Evolutionary conservation across 208 protist genomes (phyloP).

Genomic region (Trypanosoma platydactyli): DNA sequence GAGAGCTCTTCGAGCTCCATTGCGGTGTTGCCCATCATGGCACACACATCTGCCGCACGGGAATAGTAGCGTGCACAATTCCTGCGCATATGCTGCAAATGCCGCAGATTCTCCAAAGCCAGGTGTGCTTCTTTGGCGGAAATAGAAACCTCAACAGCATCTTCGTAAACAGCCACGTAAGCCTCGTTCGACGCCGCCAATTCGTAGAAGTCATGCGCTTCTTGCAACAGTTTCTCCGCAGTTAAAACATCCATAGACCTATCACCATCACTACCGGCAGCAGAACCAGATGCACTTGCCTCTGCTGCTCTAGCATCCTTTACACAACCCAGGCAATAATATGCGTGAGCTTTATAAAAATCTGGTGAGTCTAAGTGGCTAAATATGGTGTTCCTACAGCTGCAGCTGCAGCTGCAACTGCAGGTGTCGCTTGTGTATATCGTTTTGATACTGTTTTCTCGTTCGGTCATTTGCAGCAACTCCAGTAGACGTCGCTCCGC

Average conservation of each 20-base stretch:
- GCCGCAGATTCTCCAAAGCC: conserved; percentile 58
- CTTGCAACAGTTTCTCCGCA: conserved; percentile 22
- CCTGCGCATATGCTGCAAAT: conserved; percentile 61
- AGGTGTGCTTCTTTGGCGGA: conserved; percentile 44
- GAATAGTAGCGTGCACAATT: conserved; percentile 62
- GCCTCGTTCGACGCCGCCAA: conserved; percentile 39
- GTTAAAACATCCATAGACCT: too few relatives aligned
- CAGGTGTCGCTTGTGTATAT: background rate
- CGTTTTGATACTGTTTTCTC: conserved; percentile 19
- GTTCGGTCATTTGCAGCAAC: conserved; percentile 38
- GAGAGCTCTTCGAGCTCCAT: conserved; percentile 65
- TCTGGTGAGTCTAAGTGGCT: conserved; percentile 13
- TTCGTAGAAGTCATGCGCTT: conserved; percentile 46
- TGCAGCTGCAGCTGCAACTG: conserved; percentile 16
- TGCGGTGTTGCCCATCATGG: conserved; percentile 42
- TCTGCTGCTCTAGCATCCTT: conserved; percentile 24
- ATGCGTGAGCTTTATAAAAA: conserved; percentile 74
- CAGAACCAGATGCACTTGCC: conserved; percentile 5
- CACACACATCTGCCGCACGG: conserved; percentile 59
- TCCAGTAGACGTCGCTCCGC: conserved; percentile 49
- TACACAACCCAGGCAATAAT: conserved; percentile 80
- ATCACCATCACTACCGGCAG: background rate
- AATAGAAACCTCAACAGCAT: conserved; percentile 55
- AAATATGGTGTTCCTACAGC: conserved; percentile 12
- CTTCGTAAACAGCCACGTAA: conserved; percentile 69